Percentiles rank a stretch among this genome's conserved stretches.
Conservation (phyloP, 116 monocot species). For the Zostera marina region DNA sequence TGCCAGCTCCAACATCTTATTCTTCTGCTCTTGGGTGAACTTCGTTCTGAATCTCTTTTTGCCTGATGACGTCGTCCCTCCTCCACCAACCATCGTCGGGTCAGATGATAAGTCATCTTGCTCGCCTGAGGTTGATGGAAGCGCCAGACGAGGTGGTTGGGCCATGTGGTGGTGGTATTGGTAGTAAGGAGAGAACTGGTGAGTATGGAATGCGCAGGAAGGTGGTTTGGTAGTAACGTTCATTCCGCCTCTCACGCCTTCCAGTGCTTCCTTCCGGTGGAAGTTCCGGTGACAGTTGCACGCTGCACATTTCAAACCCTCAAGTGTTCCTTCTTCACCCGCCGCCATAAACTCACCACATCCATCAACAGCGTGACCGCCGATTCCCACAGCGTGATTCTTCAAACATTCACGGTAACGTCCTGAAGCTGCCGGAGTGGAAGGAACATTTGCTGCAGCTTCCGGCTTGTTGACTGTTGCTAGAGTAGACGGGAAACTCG, state of each 20-base stretch:
- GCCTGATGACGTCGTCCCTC: conserved; percentile 9
- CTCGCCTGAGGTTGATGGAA: conserved; percentile 70
- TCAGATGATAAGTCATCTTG: conserved; percentile 9
- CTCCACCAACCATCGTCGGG: not conserved
- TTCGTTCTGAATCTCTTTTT: conserved; percentile 89
- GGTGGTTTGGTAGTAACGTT: not conserved
- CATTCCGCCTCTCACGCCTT: conserved; percentile 6
- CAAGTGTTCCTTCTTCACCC: conserved; percentile 50
- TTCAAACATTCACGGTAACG: conserved; percentile 61
- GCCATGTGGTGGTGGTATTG: conserved; percentile 4
- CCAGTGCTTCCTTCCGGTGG: conserved; percentile 38
- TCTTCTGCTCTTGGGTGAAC: conserved; percentile 95
- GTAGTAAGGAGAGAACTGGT: conserved; percentile 1
- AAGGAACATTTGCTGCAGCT: not conserved
- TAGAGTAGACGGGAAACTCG: not conserved
- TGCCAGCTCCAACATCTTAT: conserved; percentile 84
- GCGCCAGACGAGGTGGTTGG: conserved; percentile 37
- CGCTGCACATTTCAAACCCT: conserved; percentile 51
- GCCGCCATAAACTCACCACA: conserved; percentile 78
- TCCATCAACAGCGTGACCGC: conserved; percentile 49
- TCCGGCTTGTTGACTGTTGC: not conserved
- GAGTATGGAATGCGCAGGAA: not conserved
- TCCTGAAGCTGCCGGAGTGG: not conserved
- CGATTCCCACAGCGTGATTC: conserved; percentile 64
- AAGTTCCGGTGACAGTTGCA: conserved; percentile 80